These are phyloP conservation scores for Penicillium brasilianum DNA, from an alignment of 2,329 filamentous ascomycete genomes.

Conservation along the genomic window DNA sequence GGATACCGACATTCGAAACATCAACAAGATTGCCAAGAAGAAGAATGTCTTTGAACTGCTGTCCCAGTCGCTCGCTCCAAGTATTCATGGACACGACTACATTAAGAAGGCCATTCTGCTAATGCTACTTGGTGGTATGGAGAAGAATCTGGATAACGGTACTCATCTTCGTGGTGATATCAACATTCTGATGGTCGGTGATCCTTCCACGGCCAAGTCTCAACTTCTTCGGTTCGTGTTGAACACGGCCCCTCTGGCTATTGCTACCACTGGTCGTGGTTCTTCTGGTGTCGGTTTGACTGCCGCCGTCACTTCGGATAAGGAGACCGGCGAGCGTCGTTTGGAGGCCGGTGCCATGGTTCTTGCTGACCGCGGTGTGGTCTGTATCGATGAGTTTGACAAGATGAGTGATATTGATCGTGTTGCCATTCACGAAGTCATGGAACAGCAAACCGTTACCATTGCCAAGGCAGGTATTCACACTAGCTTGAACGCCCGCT, in stretches of 20 bases:
- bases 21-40: slow-evolving; percentile 96
- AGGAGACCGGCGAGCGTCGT: slow-evolving; percentile 93
- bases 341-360: slow-evolving; percentile 99
- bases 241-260: slow-evolving; percentile 94
- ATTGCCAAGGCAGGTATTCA: slow-evolving; percentile 99
- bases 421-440: slow-evolving; percentile 99
- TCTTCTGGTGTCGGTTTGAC: slow-evolving; percentile 98
- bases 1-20: slow-evolving; percentile 96
- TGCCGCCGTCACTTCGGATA: slow-evolving; percentile 93
- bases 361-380: slow-evolving; percentile 91
- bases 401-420: slow-evolving; percentile 99
- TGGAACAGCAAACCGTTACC: slow-evolving; percentile 99
- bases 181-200: slow-evolving; percentile 98
- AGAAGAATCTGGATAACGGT: slow-evolving; percentile 98
- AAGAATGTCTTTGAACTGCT: slow-evolving; percentile 90
- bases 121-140: slow-evolving; percentile 92
- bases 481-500: slow-evolving; percentile 93
- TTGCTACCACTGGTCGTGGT: slow-evolving; percentile 93
- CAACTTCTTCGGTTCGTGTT: slow-evolving; percentile 95
- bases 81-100: slow-evolving; percentile 95
- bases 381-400: slow-evolving; percentile 99
- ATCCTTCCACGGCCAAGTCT: slow-evolving; percentile 98
- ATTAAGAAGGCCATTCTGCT: slow-evolving; percentile 97
- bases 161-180: slow-evolving; percentile 98
- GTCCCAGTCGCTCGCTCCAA: slow-evolving; percentile 91